Base-by-base conservation (phyloP, 495 filamentous ascomycete genomes). In the Penicillium cosmopolitanum region DNA sequence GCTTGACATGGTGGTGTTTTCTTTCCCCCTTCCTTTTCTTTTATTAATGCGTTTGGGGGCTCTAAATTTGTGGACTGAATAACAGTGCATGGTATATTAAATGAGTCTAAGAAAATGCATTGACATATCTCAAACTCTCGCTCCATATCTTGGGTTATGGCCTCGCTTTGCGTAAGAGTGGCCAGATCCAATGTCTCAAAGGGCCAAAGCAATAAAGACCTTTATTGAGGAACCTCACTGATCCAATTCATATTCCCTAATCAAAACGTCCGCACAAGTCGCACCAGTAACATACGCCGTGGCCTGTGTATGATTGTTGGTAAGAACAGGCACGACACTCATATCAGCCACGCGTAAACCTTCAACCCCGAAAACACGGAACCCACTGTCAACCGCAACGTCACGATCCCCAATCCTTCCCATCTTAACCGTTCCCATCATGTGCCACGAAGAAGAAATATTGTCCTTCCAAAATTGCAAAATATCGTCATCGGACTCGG, bases 371-470 rank as follows among this genome's bases (percentile, higher is more conserved):
- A 76, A 65, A 0, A 90, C 77, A 31, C 76, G 74, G 56, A 88
- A 86, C 4, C 75, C 61, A 0, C 38, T 73, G 60, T 89, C 85
- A 25, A 90, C 84, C 7, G 76, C 84, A 7, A 80, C 81, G 34
- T 78, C 72, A 4, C 57, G 57, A 19, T 81, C 82, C 0, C 73
- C 79, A 0, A 55, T 7, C 44, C 61, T 73, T 0, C 87, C 87
- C 85, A 90, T 90, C 68, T 83, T 84, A 35, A 75, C 77, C 1
- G 86, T 89, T 0, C 85, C 84, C 15, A 81, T 83, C 77, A 83
- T 83, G 60, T 87, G 85, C 81, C 81, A 86, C 28, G 54, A 65
- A 1, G 70, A 71, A 1, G 51, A 55, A 8, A 66, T 25, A 25
- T 65, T 75, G 48, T 75, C 58, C 57, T 66, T 66, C 73, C 79